Percentiles rank a stretch among this genome's conserved stretches.
Conservation (phyloP, 306 rosid genomes). For the Hippophae tibetana region DNA sequence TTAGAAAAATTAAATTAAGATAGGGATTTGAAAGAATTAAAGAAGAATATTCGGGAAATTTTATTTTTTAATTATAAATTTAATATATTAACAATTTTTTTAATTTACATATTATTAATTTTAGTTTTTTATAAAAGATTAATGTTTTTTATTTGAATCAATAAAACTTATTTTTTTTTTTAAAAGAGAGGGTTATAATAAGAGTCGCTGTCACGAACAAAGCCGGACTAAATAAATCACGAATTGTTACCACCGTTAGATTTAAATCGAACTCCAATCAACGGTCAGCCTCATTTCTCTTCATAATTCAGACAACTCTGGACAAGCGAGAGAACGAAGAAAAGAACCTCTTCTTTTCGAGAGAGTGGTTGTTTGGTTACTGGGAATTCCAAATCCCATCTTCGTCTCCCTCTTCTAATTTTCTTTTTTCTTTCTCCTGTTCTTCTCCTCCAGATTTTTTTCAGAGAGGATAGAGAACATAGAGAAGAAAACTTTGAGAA, state of each 20-base stretch:
- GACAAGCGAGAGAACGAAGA: conserved; percentile 28
- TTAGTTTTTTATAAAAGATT: too few relatives aligned
- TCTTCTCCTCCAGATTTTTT: conserved; percentile 10
- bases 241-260: conserved; percentile 35
- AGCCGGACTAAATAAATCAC: conserved; percentile 1
- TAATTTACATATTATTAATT: too few relatives aligned
- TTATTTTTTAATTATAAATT: too few relatives aligned
- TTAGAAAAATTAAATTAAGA: too few relatives aligned
- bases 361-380: conserved; percentile 31
- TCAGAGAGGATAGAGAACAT: not conserved
- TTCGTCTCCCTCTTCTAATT: conserved; percentile 10
- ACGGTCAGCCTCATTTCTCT: conserved; percentile 36
- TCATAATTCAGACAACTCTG: conserved; percentile 15
- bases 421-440: conserved; percentile 19
- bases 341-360: conserved; percentile 42
- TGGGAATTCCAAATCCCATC: conserved; percentile 28
- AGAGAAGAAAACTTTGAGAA: conserved; percentile 9
- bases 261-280: conserved; percentile 25
- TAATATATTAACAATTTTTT: too few relatives aligned
- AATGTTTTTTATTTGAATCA: too few relatives aligned
- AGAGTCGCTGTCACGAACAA: too few relatives aligned
- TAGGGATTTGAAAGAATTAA: too few relatives aligned
- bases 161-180: too few relatives aligned
- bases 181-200: too few relatives aligned
- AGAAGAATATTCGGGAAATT: too few relatives aligned